phyloP scores from a whole-genome alignment of 2,329 filamentous ascomycete genomes.

The Aspergillus pseudoviridinutans region DNA sequence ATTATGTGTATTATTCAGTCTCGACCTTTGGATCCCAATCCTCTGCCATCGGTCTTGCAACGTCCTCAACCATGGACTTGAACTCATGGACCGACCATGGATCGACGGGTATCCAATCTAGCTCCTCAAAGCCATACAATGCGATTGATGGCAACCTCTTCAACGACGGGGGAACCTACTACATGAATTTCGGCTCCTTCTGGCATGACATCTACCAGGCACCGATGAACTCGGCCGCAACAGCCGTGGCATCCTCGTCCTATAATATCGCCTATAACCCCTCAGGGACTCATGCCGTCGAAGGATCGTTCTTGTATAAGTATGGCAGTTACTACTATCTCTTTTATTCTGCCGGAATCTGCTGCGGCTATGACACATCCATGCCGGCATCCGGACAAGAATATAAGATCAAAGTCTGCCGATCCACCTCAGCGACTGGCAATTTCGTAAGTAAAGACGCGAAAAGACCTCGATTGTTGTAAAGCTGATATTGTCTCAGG shows the following conservation, averaged over 20 bases:
- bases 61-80: constrained; percentile 40
- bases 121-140: constrained; percentile 48
- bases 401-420: constrained; percentile 64
- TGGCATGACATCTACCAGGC: constrained; percentile 64
- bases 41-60: constrained; percentile 60
- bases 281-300: constrained; percentile 49
- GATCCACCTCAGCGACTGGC: constrained; percentile 50
- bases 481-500: constrained; percentile 13
- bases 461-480: background rate
- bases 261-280: constrained; percentile 54
- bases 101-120: constrained; percentile 33
- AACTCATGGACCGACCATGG: constrained; percentile 34
- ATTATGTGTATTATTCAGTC: constrained; percentile 66
- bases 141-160: constrained; percentile 59
- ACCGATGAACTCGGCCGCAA: constrained; percentile 40
- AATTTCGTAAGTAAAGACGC: constrained; percentile 44
- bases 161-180: constrained; percentile 39
- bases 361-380: constrained; percentile 55
- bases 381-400: constrained; percentile 55
- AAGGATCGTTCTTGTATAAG: constrained; percentile 56
- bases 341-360: constrained; percentile 59
- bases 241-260: constrained; percentile 29
- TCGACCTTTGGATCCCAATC: constrained; percentile 58
- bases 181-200: constrained; percentile 64
- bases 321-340: constrained; percentile 59